A percentile compares a stretch with the other conserved stretches of the same genome.
phyloP scores from a whole-genome alignment of 1,284 basidiomycete genomes.

The Gomphus bonarii region DNA sequence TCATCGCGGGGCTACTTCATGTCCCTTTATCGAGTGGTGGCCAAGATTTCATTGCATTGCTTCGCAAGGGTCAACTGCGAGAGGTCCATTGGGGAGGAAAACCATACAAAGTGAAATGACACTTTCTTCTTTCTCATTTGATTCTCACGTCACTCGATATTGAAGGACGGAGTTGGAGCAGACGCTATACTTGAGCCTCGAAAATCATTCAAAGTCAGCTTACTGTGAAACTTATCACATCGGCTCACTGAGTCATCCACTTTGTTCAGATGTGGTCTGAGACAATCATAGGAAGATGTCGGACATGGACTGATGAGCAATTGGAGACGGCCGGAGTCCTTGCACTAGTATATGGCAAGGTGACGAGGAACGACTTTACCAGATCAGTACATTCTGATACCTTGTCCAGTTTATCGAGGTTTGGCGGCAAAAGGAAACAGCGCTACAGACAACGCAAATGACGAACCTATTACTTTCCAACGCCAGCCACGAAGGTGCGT shows the following conservation, averaged over 20 bases:
- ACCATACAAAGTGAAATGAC: constrained; percentile 45
- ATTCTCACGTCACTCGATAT: background rate
- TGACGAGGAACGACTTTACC: constrained; percentile 16
- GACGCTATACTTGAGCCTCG: constrained; percentile 55
- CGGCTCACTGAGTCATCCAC: background rate
- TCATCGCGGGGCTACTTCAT: constrained; percentile 72
- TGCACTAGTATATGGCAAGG: constrained; percentile 77
- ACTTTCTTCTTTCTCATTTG: background rate
- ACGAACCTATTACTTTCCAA: constrained; percentile 80
- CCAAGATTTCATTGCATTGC: constrained; percentile 74
- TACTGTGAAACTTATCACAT: background rate
- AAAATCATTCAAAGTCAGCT: constrained; percentile 57
- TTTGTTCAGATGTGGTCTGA: constrained; percentile 55
- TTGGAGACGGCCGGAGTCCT: constrained; percentile 80
- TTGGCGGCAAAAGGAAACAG: constrained; percentile 80
- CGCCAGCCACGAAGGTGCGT: constrained; percentile 74
- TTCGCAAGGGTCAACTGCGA: constrained; percentile 68
- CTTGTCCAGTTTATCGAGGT: constrained; percentile 67
- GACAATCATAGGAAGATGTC: constrained; percentile 60
- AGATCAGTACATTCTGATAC: background rate
- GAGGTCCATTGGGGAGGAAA: constrained; percentile 76
- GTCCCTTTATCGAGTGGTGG: constrained; percentile 68
- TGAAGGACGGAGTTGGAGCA: constrained; percentile 19
- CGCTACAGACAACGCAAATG: constrained; percentile 67
- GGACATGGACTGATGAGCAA: constrained; percentile 81